A percentile compares a stretch with the other conserved stretches of the same genome.
Conservation (phyloP, 2,329 filamentous ascomycete species). For the Apiospora malaysiana region DNA sequence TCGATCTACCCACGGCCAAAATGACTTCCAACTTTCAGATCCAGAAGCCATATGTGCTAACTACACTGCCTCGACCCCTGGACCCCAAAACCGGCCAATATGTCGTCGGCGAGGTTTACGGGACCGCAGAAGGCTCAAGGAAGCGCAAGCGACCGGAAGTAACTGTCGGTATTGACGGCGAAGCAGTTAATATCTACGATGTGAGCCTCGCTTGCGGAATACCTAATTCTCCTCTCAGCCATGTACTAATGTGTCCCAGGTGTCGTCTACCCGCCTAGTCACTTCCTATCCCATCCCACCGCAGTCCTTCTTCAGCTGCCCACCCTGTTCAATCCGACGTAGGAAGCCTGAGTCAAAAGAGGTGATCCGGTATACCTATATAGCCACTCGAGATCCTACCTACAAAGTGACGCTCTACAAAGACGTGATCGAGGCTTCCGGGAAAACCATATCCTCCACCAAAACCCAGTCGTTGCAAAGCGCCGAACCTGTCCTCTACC, state of each 20-base stretch:
- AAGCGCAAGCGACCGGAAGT: slow-evolving; percentile 69
- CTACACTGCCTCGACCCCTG: slow-evolving; percentile 63
- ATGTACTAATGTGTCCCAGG: slow-evolving; percentile 44
- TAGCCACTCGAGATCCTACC: slow-evolving; percentile 57
- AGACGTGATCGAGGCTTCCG: slow-evolving; percentile 58
- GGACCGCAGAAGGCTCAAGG: slow-evolving; percentile 61
- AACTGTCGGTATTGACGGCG: slow-evolving; percentile 68
- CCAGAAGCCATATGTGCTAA: slow-evolving; percentile 68
- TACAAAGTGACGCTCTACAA: slow-evolving; percentile 65
- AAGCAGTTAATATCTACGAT: slow-evolving; percentile 70
- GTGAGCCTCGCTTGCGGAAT: slow-evolving; percentile 32
- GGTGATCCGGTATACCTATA: slow-evolving; percentile 65
- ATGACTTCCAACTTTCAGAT: slow-evolving; percentile 68
- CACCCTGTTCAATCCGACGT: slow-evolving; percentile 63
- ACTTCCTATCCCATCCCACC: slow-evolving; percentile 72
- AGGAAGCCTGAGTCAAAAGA: slow-evolving; percentile 54
- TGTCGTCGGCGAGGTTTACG: slow-evolving; percentile 66
- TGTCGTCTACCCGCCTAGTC: slow-evolving; percentile 65
- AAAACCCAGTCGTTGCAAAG: slow-evolving; percentile 50
- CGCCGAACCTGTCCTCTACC: slow-evolving; percentile 48
- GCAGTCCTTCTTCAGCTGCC: slow-evolving; percentile 67
- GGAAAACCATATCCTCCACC: slow-evolving; percentile 58
- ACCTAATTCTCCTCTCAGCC: background rate
- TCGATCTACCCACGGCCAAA: slow-evolving; percentile 6
- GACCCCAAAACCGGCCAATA: slow-evolving; percentile 56